Evolutionary conservation across 1,284 basidiomycete genomes (phyloP).

Genomic region (Tilletia caries): DNA sequence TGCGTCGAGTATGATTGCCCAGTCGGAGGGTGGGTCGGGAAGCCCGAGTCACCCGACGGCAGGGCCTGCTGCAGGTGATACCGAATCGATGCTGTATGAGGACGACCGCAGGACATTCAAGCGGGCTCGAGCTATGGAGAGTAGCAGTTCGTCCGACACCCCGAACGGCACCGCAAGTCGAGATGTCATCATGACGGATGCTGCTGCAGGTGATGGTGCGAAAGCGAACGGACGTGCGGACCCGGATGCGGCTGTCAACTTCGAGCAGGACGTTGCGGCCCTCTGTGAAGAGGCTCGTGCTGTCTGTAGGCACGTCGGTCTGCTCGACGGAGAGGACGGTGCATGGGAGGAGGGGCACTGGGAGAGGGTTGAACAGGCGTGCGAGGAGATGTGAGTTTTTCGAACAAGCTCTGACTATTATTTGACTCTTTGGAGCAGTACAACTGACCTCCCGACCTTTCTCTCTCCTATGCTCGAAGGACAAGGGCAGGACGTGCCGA

Average conservation of each 20-base stretch:
- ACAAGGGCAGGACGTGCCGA: conserved; percentile 70
- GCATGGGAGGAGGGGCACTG: conserved; percentile 50
- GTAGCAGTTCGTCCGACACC: neutral
- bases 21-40: neutral
- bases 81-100: neutral
- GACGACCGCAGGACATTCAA: neutral
- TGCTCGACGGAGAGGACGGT: conserved; percentile 39
- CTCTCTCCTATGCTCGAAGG: conserved; percentile 11
- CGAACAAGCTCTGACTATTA: too few species aligned
- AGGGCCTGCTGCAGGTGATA: conserved; percentile 1
- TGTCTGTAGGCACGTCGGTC: conserved; percentile 20
- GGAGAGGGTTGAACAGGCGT: conserved; percentile 64
- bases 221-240: too few species aligned
- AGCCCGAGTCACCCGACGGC: conserved; percentile 12
- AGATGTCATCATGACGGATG: conserved; percentile 4
- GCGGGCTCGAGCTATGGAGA: conserved; percentile 5
- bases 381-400: conserved; percentile 72
- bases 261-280: conserved; percentile 15
- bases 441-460: neutral
- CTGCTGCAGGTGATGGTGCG: neutral
- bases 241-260: neutral
- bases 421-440: too few species aligned
- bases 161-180: neutral
- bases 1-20: neutral
- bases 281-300: conserved; percentile 18